Evolutionary conservation across 2,329 filamentous ascomycete species (phyloP), one percentile per base, ranked within the genome.

Genomic region (Ceratocystiopsis brevicomis): DNA sequence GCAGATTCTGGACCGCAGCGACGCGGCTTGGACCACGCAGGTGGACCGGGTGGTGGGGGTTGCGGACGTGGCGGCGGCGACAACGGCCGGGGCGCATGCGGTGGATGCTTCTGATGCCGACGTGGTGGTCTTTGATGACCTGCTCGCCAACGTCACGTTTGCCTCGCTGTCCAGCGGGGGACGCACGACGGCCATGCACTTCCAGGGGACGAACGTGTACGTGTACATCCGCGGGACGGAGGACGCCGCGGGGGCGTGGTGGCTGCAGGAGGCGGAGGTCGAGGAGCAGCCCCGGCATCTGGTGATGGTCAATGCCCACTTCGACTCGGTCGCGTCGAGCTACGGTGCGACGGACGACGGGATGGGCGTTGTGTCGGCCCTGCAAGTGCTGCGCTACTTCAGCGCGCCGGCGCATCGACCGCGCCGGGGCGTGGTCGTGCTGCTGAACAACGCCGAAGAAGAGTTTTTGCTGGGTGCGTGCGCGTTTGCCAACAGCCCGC

Each of bases 361-460:
- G 9, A 77, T 94, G 48, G 86, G 86, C 25, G 84, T 92, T 18
- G 76, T 93, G n/a, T 81, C 81, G 0, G 66, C 88, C 37, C 68
- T 96, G 40, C 86, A 95, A 57, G 65, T 96, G 40, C 69, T 96
- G 48, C 82, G 78, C 48, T 84, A 94, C 60, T 95, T 93, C 56
- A 86, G 84, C 1, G 70, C 70, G 2, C 62, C 72, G 0, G 76
- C 69, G 25, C 75, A 82, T 49, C 76, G 76, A 54, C 87, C 87
- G 2, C 78, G 76, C 53, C 75, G 79, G 51, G 88, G 87, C 2
- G 70, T 98, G 38, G 73, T 96, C 14, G 69, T 85, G 11, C 68
- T 96, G 25, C 71, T 96, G 56, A 98, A 98, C 66, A 95, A 96
- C 54, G 88, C 82, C 34, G 90, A 98, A 56, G 90, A 98, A 57